Evolutionary conservation across 306 rosid genomes (phyloP).

Genomic region (Rubus parviflorus): DNA sequence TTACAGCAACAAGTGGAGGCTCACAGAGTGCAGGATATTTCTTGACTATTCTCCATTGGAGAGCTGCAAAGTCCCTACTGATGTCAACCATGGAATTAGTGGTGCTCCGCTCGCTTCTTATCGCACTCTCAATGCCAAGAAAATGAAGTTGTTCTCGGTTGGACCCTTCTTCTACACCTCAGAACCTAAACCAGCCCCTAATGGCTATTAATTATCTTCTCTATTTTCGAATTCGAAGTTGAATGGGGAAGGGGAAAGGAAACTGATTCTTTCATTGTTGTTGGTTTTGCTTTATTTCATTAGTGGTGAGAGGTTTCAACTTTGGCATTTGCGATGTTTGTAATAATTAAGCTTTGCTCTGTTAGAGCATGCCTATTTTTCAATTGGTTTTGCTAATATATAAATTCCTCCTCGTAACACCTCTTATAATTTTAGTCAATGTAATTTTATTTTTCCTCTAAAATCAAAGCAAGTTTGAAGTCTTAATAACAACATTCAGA

Average conservation of each 20-base stretch:
- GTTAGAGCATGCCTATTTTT: background rate
- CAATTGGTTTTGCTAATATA: background rate
- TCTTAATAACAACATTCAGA: background rate
- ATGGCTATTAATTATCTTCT: background rate
- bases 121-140: conserved; percentile 30
- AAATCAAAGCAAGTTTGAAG: background rate
- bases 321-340: background rate
- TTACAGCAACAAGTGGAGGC: conserved; percentile 24
- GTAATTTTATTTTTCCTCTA: background rate
- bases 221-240: background rate
- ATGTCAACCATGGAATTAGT: conserved; percentile 44
- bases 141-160: conserved; percentile 37
- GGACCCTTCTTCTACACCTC: conserved; percentile 51
- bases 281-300: background rate
- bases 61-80: conserved; percentile 41
- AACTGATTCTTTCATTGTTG: background rate
- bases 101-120: conserved; percentile 43
- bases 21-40: conserved; percentile 44
- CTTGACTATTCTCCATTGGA: conserved; percentile 42
- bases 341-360: conserved; percentile 8
- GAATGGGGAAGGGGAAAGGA: background rate
- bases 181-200: conserved; percentile 3
- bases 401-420: too few relatives aligned
- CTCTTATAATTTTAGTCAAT: too few relatives aligned
- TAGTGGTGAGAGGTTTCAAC: background rate